Conservation (phyloP, 208 protist species). For the Wallacemonas rigidus region DNA sequence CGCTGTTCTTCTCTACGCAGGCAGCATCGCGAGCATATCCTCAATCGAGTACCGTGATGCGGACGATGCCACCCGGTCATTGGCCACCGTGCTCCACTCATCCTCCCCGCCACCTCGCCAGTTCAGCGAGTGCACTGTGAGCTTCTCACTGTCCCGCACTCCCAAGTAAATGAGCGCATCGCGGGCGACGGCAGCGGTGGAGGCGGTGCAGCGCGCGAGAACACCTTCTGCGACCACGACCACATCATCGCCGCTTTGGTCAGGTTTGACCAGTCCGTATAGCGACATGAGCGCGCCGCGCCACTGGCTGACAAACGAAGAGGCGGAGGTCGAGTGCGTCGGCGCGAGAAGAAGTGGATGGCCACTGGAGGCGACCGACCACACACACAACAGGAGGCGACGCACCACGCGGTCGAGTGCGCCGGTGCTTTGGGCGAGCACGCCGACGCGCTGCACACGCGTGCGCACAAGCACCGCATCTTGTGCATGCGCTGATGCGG, state of each 20-base stretch:
- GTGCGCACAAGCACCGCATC: not conserved
- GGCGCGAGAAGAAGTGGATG: conserved; percentile 29
- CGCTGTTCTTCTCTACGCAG: no score
- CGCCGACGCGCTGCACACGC: conserved; percentile 21
- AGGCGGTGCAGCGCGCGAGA: conserved; percentile 41
- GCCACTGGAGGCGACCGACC: conserved; percentile 48
- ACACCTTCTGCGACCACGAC: conserved; percentile 36
- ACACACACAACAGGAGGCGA: conserved; percentile 50
- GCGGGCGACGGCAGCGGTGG: conserved; percentile 48
- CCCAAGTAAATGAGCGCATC: conserved; percentile 62
- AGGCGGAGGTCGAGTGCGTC: not conserved
- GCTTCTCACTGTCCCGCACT: conserved; percentile 18
- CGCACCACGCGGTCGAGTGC: conserved; percentile 43
- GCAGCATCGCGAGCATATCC: conserved; percentile 18
- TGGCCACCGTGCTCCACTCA: not conserved
- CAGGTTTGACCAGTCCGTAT: conserved; percentile 25
- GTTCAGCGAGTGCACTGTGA: not conserved
- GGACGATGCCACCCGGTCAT: not conserved
- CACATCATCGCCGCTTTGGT: not conserved
- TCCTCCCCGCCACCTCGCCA: not conserved
- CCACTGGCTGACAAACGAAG: conserved; percentile 11
- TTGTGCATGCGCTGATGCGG: not conserved
- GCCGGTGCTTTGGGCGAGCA: conserved; percentile 30
- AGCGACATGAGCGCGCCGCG: conserved; percentile 17
- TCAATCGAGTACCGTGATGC: conserved; percentile 1